phyloP scores from a whole-genome alignment of 2,329 filamentous ascomycete species.

The Exophiala calicioides region DNA sequence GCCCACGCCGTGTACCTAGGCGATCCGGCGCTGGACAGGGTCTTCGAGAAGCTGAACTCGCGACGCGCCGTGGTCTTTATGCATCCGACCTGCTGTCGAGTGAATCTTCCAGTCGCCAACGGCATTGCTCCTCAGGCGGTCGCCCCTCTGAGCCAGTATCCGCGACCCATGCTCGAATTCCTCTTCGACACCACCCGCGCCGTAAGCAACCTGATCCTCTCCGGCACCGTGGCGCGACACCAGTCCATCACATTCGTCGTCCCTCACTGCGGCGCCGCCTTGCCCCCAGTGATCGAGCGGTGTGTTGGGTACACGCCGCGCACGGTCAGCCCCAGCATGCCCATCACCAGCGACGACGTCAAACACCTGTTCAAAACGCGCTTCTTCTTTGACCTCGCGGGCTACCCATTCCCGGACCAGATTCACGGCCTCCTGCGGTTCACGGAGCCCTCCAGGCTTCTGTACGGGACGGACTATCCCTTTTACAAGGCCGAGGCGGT shows the following conservation, averaged over 20 bases:
- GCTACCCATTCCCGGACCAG: slow-evolving; percentile 23
- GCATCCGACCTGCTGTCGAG: slow-evolving; percentile 47
- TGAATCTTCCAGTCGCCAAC: slow-evolving; percentile 1
- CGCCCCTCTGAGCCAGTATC: slow-evolving; percentile 14
- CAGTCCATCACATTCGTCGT: slow-evolving; percentile 50
- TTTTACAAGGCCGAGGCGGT: slow-evolving; percentile 6
- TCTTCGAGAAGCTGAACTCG: slow-evolving; percentile 43
- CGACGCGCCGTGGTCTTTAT: slow-evolving; percentile 1
- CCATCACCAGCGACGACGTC: neutral
- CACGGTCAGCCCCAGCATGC: neutral
- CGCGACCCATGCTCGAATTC: slow-evolving; percentile 37
- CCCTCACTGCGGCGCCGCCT: slow-evolving; percentile 49
- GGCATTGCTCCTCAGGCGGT: slow-evolving; percentile 5
- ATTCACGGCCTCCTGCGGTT: slow-evolving; percentile 48
- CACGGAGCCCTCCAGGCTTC: slow-evolving; percentile 44
- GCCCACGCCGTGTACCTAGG: slow-evolving; percentile 55
- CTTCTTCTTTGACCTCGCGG: slow-evolving; percentile 26
- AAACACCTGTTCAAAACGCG: slow-evolving; percentile 13
- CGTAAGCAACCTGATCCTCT: slow-evolving; percentile 50
- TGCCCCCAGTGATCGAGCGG: slow-evolving; percentile 35
- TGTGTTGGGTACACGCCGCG: slow-evolving; percentile 11
- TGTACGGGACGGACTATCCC: slow-evolving; percentile 59
- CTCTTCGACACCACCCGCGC: slow-evolving; percentile 55
- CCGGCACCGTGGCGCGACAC: slow-evolving; percentile 47
- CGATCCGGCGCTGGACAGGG: slow-evolving; percentile 43